Evolutionary conservation across 257 asterid genomes (phyloP), one percentile per base, ranked within the genome.

Genomic region (Rubia yunnanensis): DNA sequence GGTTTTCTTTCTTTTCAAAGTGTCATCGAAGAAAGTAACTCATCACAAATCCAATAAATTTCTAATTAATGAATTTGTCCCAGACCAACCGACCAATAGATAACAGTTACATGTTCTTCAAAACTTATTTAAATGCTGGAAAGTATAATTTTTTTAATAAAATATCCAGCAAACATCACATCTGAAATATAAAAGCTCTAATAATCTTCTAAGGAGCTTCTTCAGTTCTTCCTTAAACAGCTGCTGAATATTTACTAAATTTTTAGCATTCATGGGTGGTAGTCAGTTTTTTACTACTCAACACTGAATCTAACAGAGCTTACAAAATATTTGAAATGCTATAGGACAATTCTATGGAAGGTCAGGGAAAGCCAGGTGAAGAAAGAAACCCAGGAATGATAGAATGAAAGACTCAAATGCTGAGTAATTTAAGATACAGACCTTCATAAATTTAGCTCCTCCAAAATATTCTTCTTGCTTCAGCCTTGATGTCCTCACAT

Each of bases 361-460:
- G 1, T 54, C 32, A 17, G 7, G 11, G 14, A 18, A 20, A 38
- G 27, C 11, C 20, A 31, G 5, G 22, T 22, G 34, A 28, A 58
- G 36, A 48, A 63, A 70, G 14, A 52, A 17, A 20, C 31, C n/a
- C 13, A 6, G 66, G 27, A 48, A 23, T n/a, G 10, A 48, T 20
- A 34, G 1, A 22, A 52, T 22, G 24, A 50, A n/a, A 30, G n/a
- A 48, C 5, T 31, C 41, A 22, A 27, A 24, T 11, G 56, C 50
- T 52, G 13, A 4, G 22, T n/a, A 24, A 27, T 50, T 38, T 48
- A 61, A 30, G 23, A 70, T 11, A 26, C 64, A 24, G 54, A 86
- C 99, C 99, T 88, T 92, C 94, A 89, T 78, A 75, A 92, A 88
- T 80, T 89, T 92, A 49, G 96, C 68, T 70, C 89, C 89, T 2